phyloP scores from a whole-genome alignment of 2,329 filamentous ascomycete genomes.

The Penicillium sp. region DNA sequence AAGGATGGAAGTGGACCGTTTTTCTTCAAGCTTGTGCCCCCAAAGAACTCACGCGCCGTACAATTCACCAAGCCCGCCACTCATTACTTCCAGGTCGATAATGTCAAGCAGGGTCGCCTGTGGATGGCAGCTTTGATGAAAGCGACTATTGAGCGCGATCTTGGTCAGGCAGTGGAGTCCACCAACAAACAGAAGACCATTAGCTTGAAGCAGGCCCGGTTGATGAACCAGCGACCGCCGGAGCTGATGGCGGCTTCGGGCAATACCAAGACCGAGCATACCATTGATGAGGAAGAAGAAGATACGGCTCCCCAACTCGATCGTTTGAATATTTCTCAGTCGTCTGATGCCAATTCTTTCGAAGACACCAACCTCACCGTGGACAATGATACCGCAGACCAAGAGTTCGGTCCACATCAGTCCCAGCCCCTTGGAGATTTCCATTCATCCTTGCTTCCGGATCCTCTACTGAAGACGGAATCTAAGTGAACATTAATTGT shows the following conservation, averaged over 20 bases:
- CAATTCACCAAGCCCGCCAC: slow-evolving; percentile 97
- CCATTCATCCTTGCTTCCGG: slow-evolving; percentile 28
- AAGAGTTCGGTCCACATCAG: background rate
- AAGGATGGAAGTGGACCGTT: slow-evolving; percentile 69
- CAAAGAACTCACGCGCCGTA: slow-evolving; percentile 83
- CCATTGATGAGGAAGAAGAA: slow-evolving; percentile 28
- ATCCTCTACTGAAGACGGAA: slow-evolving; percentile 25
- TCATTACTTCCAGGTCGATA: slow-evolving; percentile 96
- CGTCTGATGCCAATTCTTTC: slow-evolving; percentile 14
- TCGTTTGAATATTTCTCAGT: slow-evolving; percentile 32
- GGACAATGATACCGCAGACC: background rate
- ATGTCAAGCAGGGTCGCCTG: slow-evolving; percentile 77
- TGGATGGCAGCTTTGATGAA: slow-evolving; percentile 99
- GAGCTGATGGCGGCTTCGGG: slow-evolving; percentile 68
- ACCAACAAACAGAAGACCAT: slow-evolving; percentile 98
- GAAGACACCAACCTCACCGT: slow-evolving; percentile 17
- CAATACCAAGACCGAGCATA: slow-evolving; percentile 11
- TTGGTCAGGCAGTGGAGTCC: slow-evolving; percentile 72
- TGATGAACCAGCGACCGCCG: slow-evolving; percentile 85
- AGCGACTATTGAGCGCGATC: slow-evolving; percentile 92
- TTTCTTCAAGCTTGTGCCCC: slow-evolving; percentile 96
- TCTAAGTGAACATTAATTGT: slow-evolving; percentile 19
- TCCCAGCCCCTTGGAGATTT: slow-evolving; percentile 30
- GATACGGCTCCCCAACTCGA: slow-evolving; percentile 26
- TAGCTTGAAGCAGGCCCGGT: slow-evolving; percentile 79